Percentiles rank a stretch among this genome's conserved stretches.
Conservation (phyloP, 768 basidiomycete species). For the Suillus discolor region DNA sequence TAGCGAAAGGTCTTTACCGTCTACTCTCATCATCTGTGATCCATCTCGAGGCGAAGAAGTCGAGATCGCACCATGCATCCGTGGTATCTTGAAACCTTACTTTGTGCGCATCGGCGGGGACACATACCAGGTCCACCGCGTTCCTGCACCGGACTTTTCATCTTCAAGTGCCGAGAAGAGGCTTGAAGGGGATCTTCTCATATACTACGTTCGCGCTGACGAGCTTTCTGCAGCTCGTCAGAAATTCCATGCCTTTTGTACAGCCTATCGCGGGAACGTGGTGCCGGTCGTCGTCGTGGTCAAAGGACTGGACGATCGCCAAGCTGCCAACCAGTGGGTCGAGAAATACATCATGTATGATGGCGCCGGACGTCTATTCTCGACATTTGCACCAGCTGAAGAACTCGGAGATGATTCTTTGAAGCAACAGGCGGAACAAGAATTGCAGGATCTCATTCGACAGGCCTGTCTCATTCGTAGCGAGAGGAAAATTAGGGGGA, state of each 20-base stretch:
- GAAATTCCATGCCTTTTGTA: slow-evolving; percentile 13
- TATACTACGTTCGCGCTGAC: not conserved
- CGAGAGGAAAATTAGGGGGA: not conserved
- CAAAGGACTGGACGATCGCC: slow-evolving; percentile 14
- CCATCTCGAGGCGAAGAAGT: not conserved
- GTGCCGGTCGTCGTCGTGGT: slow-evolving; percentile 23
- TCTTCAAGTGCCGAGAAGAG: not conserved
- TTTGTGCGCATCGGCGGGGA: not conserved
- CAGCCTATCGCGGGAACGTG: slow-evolving; percentile 16
- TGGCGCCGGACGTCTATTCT: not conserved
- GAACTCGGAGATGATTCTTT: not conserved
- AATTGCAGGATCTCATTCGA: not conserved
- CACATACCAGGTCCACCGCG: not conserved
- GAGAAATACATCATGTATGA: not conserved
- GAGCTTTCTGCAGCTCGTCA: not conserved
- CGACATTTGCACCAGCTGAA: not conserved
- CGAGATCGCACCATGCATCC: not conserved
- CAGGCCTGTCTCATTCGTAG: not conserved
- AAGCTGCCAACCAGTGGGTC: slow-evolving; percentile 15
- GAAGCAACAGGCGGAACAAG: not conserved
- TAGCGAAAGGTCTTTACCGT: not conserved
- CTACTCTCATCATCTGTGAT: slow-evolving; percentile 11
- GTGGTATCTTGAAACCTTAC: not conserved
- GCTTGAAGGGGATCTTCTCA: slow-evolving; percentile 6
- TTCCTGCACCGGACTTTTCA: not conserved